A percentile compares a stretch with the other conserved stretches of the same genome.
These are phyloP conservation scores for Podochytrium sp. DNA, from an alignment of 192 early-diverging fungal genomes.

Conservation along the genomic window DNA sequence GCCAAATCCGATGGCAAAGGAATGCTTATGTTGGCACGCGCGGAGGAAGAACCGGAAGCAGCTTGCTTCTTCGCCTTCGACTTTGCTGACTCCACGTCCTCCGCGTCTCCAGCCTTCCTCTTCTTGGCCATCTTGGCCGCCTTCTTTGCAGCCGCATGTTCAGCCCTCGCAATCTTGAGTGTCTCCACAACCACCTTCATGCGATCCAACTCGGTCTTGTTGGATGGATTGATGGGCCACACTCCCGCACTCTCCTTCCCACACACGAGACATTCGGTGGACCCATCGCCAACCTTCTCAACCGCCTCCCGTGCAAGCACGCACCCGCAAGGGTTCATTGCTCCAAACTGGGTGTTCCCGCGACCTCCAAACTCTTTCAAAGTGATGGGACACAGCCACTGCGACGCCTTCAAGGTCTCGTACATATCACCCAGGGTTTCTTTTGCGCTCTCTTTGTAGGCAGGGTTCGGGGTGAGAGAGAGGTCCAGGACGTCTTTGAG, in stretches of 20 bases:
- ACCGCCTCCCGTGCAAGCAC: slow-evolving; percentile 79
- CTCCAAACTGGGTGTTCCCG: background rate
- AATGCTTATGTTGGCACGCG: slow-evolving; percentile 51
- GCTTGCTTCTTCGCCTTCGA: slow-evolving; percentile 26
- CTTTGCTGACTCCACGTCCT: background rate
- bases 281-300: slow-evolving; percentile 54
- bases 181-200: slow-evolving; percentile 60
- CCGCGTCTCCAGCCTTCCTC: background rate
- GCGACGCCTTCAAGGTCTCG: background rate
- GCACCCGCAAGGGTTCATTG: slow-evolving; percentile 55
- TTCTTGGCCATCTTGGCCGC: slow-evolving; percentile 34
- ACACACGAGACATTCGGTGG: slow-evolving; percentile 69
- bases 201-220: slow-evolving; percentile 61
- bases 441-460: background rate
- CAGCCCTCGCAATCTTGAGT: slow-evolving; percentile 54
- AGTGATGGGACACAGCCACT: slow-evolving; percentile 79
- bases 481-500: slow-evolving; percentile 75
- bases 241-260: slow-evolving; percentile 29
- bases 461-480: slow-evolving; percentile 52
- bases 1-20: slow-evolving; percentile 44
- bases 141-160: slow-evolving; percentile 46
- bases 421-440: background rate
- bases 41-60: background rate
- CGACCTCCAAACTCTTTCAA: slow-evolving; percentile 46
- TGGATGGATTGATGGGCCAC: slow-evolving; percentile 65